Conservation (phyloP, 2,329 filamentous ascomycete species). For the Talaromyces islandicus region DNA sequence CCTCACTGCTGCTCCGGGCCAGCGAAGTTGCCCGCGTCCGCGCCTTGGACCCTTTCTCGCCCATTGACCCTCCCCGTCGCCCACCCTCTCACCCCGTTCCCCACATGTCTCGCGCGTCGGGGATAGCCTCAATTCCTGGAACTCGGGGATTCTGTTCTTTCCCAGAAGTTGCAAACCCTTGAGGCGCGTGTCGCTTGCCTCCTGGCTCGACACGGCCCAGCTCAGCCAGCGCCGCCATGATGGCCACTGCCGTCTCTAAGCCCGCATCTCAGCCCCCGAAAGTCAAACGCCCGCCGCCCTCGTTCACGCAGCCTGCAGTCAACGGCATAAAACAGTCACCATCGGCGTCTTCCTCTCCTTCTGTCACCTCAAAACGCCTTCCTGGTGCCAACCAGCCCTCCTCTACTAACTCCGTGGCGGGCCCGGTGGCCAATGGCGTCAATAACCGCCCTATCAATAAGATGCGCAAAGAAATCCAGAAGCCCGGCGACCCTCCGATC, state of each 20-base stretch:
- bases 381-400: constrained; percentile 50
- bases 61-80: constrained; percentile 7
- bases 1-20: constrained; percentile 3
- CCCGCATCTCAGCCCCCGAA: constrained; percentile 47
- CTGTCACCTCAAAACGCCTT: constrained; percentile 49
- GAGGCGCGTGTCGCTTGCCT: constrained; percentile 18
- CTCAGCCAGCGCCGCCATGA: constrained; percentile 19
- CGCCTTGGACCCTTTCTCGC: not conserved
- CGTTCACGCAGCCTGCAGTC: constrained; percentile 55
- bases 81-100: constrained; percentile 25
- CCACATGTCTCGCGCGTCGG: constrained; percentile 41
- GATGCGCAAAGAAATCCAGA: constrained; percentile 52
- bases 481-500: constrained; percentile 25
- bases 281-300: constrained; percentile 62
- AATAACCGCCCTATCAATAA: constrained; percentile 41
- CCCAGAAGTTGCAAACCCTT: constrained; percentile 19
- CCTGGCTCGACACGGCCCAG: constrained; percentile 5
- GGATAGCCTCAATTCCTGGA: constrained; percentile 33
- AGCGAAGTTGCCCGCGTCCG: constrained; percentile 1
- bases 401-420: constrained; percentile 33
- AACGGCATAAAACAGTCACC: constrained; percentile 53
- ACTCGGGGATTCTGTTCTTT: constrained; percentile 23
- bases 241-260: constrained; percentile 42
- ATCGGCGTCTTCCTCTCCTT: constrained; percentile 55
- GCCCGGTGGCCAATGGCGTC: constrained; percentile 40